Percentiles rank a stretch among this genome's conserved stretches.
Conservation (phyloP, 2,329 filamentous ascomycete genomes). For the Chaetomium strumarium region DNA sequence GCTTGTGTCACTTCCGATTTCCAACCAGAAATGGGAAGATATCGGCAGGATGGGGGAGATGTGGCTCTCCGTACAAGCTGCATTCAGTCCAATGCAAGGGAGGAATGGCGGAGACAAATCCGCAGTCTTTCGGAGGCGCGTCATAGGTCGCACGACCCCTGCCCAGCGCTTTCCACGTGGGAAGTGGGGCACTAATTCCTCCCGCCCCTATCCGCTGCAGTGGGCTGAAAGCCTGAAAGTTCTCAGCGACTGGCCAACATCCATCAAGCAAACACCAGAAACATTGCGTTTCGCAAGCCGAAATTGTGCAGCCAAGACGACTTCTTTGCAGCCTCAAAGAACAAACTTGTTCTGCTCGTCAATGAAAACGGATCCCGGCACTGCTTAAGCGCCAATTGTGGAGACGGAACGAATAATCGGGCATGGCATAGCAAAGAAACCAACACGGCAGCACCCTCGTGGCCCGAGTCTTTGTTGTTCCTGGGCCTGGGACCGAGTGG, state of each 20-base stretch:
- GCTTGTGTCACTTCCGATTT: too few species aligned
- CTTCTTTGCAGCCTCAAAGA: not conserved
- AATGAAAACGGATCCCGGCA: not conserved
- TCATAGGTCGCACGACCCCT: too few species aligned
- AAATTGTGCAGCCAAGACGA: not conserved
- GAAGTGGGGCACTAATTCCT: too few species aligned
- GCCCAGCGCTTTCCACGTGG: too few species aligned
- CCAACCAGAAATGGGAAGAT: not conserved
- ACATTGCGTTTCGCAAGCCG: not conserved
- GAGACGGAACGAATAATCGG: not conserved
- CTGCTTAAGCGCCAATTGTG: not conserved
- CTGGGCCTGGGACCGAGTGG: not conserved
- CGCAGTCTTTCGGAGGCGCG: too few species aligned
- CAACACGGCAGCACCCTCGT: too few species aligned
- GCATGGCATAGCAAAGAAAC: slow-evolving; percentile 1
- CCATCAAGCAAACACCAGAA: slow-evolving; percentile 1
- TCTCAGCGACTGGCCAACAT: not conserved
- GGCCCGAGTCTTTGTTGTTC: slow-evolving; percentile 7
- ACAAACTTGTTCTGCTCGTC: not conserved
- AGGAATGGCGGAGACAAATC: too few species aligned
- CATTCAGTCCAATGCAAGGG: too few species aligned
- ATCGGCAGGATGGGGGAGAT: not conserved
- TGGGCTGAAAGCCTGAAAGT: not conserved
- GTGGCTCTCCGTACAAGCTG: not conserved
- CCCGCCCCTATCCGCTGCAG: too few species aligned